phyloP scores from a whole-genome alignment of 139 green algal genomes.

The Astrephomene gubernaculifera region DNA sequence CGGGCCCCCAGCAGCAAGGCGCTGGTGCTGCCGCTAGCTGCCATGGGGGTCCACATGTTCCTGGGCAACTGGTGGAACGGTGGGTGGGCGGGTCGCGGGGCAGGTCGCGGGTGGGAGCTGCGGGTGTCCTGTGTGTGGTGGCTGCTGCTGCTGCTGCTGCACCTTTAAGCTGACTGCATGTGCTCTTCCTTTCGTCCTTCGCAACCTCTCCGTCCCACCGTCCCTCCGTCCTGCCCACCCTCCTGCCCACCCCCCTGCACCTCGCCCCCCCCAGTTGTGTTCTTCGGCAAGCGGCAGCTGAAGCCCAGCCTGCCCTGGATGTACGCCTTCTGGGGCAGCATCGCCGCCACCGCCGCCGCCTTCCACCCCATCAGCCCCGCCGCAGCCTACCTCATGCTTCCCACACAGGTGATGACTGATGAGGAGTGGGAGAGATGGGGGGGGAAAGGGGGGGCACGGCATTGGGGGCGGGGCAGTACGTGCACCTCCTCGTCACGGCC shows the following conservation, averaged over 20 bases:
- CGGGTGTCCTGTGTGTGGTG: too few relatives aligned
- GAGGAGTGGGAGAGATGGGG: too few relatives aligned
- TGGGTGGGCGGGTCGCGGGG: background rate
- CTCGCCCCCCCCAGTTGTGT: conserved; percentile 53
- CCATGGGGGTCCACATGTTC: conserved; percentile 65
- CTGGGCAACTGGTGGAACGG: conserved; percentile 79
- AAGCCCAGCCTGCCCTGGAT: conserved; percentile 69
- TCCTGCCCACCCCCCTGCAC: background rate
- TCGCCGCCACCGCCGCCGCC: conserved; percentile 42
- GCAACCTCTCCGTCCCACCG: too few relatives aligned
- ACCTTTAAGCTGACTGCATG: too few relatives aligned
- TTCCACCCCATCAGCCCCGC: conserved; percentile 34
- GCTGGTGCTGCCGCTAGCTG: conserved; percentile 59
- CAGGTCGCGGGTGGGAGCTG: too few relatives aligned
- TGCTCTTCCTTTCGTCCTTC: too few relatives aligned
- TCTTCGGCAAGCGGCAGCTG: conserved; percentile 71
- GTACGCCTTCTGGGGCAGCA: conserved; percentile 70
- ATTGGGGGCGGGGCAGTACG: too few relatives aligned
- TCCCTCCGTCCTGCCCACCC: too few relatives aligned
- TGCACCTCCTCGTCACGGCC: too few relatives aligned
- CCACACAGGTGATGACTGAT: conserved; percentile 50
- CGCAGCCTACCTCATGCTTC: conserved; percentile 41
- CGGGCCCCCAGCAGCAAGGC: conserved; percentile 15
- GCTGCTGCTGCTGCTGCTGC: too few relatives aligned
- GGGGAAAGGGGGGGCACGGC: too few relatives aligned